Evolutionary conservation across 148 eudicot genomes (phyloP), one percentile per base, ranked within the genome.

Genomic region (Cornus controversa): DNA sequence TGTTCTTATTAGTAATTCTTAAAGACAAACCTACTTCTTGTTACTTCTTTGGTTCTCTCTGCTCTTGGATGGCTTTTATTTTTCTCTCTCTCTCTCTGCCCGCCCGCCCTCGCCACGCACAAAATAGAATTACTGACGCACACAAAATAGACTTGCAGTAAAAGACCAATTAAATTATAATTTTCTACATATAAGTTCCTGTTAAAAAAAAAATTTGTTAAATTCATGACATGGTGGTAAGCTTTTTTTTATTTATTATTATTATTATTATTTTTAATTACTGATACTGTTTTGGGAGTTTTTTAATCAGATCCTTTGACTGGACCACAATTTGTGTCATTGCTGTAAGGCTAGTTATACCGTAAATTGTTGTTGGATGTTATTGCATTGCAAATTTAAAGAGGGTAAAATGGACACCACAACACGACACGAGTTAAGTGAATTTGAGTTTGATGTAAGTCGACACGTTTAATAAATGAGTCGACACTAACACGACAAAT

Each of bases 1-100:
- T 27, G 34, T 75, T 75, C 27, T 66, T 34, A 14, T 18, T 2
- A 66, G 63, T 54, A 54, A 54, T 64, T 42, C 14, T 15, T 40
- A 26, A 75, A 22, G 64, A 45, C 27, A 42, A 45, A 36, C 68
- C 77, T 36, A 64, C 6, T 10, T 64, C 57, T 64, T 65, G 77
- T 66, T 66, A 66, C 63, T 47, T 66, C 31, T 67, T 4, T 73
- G 8, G 26, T 14, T 20, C 69, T 74, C 68, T 62, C 45, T 20
- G n/a, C 34, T 24, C 34, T 28, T 68, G 22, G 0, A 14, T 54
- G 22, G 18, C 20, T 54, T 18, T 54, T 18, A 4, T 18, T 54
- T 22, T 54, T n/a, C n/a, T n/a, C n/a, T n/a, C n/a, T n/a, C n/a
- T n/a, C n/a, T n/a, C n/a, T n/a, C n/a, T n/a, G n/a, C n/a, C n/a